Conservation (phyloP, 768 basidiomycete species). For the Amanita molliuscula region DNA sequence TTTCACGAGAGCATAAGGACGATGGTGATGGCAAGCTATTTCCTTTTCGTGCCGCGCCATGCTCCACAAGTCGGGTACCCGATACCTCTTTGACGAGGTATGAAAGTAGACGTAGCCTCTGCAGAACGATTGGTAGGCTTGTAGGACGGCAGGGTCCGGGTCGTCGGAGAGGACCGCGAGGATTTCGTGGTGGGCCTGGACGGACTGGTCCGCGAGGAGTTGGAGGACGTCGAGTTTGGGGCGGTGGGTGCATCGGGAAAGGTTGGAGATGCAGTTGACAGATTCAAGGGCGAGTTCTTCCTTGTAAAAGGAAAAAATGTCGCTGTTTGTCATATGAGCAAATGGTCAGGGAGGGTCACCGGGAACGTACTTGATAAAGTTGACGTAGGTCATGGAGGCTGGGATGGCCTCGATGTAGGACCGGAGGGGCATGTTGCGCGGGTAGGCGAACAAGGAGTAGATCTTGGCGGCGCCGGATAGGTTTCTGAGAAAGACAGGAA, state of each 20-base stretch:
- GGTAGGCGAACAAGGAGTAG: slow-evolving; percentile 3
- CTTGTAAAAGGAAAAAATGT: slow-evolving; percentile 6
- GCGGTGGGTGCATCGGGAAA: not conserved
- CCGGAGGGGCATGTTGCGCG: slow-evolving; percentile 6
- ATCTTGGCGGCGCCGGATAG: slow-evolving; percentile 2
- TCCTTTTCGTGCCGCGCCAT: not conserved
- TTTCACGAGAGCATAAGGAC: too few relatives aligned
- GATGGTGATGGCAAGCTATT: too few relatives aligned
- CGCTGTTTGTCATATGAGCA: not conserved
- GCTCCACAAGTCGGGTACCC: not conserved
- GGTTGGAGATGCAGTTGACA: slow-evolving; percentile 3
- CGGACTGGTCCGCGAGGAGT: not conserved
- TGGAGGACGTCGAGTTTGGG: not conserved
- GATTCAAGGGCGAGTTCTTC: slow-evolving; percentile 3
- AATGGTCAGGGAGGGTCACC: too few relatives aligned
- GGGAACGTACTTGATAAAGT: slow-evolving; percentile 3
- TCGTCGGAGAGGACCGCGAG: not conserved
- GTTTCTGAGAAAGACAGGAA: slow-evolving; percentile 1
- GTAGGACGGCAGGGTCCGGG: not conserved
- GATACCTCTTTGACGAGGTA: not conserved
- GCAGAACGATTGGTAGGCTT: not conserved
- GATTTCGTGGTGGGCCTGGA: not conserved
- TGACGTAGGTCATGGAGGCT: slow-evolving; percentile 1
- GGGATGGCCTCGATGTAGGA: slow-evolving; percentile 2
- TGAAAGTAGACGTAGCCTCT: slow-evolving; percentile 4